Evolutionary conservation across 1,284 basidiomycete species (phyloP), one percentile per base, ranked within the genome.

Genomic region (Mycena sp.): DNA sequence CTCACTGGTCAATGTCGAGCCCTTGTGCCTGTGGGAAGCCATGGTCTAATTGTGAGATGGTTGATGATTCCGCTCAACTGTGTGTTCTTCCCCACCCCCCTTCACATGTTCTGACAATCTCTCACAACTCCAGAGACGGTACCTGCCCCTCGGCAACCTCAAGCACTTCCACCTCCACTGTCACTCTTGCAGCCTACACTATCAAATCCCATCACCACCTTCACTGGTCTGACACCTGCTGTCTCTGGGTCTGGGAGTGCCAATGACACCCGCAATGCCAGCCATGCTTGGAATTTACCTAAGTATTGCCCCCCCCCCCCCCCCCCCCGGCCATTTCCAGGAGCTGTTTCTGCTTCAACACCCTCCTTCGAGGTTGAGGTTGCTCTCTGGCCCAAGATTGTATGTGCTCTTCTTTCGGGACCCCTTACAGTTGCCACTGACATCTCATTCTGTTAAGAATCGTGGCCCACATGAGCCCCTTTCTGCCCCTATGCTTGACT

Each of bases 301-400:
- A 54, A 54, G 12, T 44, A 54, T 21, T n/a, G n/a, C n/a, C n/a
- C n/a, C n/a, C n/a, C n/a, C n/a, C n/a, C n/a, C n/a, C 28, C 30
- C 9, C n/a, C 52, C 12, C 52, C 40, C 1, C 52, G 28, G 6
- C 10, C 52, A 0, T 54, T 21, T 29, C 52, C 52, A 28, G 28
- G 21, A 25, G 28, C 38, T 3, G 23, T 28, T 4, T 16, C 28
- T 12, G 4, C 28, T 5, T 25, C 16, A 21, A n/a, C 51, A 28
- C 32, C 32, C 10, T n/a, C 26, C n/a, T 54, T 54, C 12, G 32
- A 53, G 29, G 37, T 41, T 23, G 11, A 41, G 23, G n/a, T 53
- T 3, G 38, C 51, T 9, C 40, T 53, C 5, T 53, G 51, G 51
- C 51, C 51, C 2, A 53, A 53, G n/a, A 21, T 53, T 7, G 51